Evolutionary conservation across 257 asterid genomes (phyloP).

Genomic region (Perilla frutescens): DNA sequence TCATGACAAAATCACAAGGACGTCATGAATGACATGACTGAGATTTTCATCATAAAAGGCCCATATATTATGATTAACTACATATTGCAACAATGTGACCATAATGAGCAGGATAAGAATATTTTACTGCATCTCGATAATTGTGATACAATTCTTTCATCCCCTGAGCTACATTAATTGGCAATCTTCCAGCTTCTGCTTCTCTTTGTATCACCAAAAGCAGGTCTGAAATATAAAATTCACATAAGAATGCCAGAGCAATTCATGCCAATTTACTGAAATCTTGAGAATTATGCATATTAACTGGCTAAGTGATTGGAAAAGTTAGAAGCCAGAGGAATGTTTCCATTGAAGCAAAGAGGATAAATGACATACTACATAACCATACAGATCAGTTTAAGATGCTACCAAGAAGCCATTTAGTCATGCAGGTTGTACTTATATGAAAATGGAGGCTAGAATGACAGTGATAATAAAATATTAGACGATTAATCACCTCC

Average conservation of each 20-base stretch:
- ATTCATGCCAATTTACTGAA: conserved; percentile 26
- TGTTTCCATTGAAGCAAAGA: conserved; percentile 3
- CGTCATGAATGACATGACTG: conserved; percentile 15
- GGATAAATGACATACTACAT: conserved; percentile 1
- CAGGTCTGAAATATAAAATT: conserved; percentile 59
- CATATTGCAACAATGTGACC: conserved; percentile 24
- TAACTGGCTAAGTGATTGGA: conserved; percentile 34
- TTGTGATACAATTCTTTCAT: conserved; percentile 87
- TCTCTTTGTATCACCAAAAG: conserved; percentile 72
- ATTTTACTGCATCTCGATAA: conserved; percentile 83
- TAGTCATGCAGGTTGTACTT: conserved; percentile 20
- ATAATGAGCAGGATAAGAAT: conserved; percentile 46
- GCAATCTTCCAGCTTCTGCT: conserved; percentile 80
- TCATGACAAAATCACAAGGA: conserved; percentile 25
- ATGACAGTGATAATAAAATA: background rate
- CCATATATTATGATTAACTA: conserved; percentile 1
- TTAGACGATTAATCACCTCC: background rate
- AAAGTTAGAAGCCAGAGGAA: background rate
- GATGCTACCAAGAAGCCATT: conserved; percentile 21
- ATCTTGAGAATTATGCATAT: conserved; percentile 19
- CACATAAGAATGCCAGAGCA: conserved; percentile 26
- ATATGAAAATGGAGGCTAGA: background rate
- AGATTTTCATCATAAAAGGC: conserved; percentile 21
- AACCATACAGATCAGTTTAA: conserved; percentile 10
- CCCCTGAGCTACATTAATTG: conserved; percentile 66